phyloP scores from a whole-genome alignment of 2,329 filamentous ascomycete genomes.

The Colletotrichum abscissum region DNA sequence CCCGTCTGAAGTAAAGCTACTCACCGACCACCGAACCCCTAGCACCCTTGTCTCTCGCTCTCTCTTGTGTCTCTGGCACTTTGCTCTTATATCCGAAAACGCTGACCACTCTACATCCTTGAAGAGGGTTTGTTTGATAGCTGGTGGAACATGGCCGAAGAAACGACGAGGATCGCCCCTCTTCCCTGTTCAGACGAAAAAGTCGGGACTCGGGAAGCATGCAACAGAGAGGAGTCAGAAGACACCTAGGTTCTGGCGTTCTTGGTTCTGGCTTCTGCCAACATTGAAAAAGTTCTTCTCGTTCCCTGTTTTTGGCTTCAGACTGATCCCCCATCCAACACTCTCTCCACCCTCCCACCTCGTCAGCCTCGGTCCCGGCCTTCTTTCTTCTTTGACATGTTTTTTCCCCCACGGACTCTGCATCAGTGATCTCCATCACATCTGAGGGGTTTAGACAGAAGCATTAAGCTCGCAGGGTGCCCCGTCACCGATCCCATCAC shows the following conservation, averaged over 20 bases:
- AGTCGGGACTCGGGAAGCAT: too few species aligned
- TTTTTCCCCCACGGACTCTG: not conserved
- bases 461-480: not conserved
- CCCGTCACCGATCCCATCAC: not conserved
- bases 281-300: not conserved
- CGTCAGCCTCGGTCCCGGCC: slow-evolving; percentile 17
- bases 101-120: not conserved
- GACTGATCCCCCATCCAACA: not conserved
- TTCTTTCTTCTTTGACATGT: not conserved
- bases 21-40: not conserved
- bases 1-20: not conserved
- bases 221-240: not conserved
- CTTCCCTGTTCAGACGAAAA: slow-evolving; percentile 23
- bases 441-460: not conserved
- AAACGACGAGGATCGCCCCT: not conserved
- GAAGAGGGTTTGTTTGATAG: not conserved
- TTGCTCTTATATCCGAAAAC: not conserved
- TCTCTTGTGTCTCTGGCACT: too few species aligned
- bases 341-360: not conserved
- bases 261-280: slow-evolving; percentile 11
- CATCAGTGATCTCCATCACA: not conserved
- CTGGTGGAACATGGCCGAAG: slow-evolving; percentile 16
- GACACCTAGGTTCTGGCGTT: not conserved
- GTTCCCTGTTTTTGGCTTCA: slow-evolving; percentile 24
- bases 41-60: not conserved